phyloP scores from a whole-genome alignment of 768 basidiomycete species.

The Pulveroboletus sp. region DNA sequence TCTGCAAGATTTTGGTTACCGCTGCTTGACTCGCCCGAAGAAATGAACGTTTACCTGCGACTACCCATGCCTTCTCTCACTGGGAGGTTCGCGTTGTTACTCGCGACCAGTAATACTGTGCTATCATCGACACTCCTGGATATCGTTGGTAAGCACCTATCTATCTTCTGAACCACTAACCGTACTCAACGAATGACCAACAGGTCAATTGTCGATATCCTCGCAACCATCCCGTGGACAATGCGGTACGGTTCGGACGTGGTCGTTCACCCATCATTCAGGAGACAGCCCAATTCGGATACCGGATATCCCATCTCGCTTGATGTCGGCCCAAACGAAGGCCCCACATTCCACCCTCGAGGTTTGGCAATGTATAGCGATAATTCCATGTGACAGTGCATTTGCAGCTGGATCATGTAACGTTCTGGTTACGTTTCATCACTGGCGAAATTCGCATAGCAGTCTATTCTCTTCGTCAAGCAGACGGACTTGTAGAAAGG shows the following conservation, averaged over 20 bases:
- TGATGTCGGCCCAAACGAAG: neutral
- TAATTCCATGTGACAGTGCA: neutral
- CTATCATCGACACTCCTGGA: constrained; percentile 27
- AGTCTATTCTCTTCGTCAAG: neutral
- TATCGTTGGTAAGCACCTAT: constrained; percentile 26
- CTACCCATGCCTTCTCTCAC: neutral
- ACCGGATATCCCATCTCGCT: constrained; percentile 34
- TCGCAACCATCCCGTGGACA: constrained; percentile 56
- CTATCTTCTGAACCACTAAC: neutral
- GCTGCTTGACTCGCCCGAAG: neutral
- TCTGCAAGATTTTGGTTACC: neutral
- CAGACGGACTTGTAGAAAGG: neutral
- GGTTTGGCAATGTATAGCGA: neutral
- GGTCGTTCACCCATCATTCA: no score
- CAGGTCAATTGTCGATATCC: constrained; percentile 74
- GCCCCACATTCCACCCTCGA: neutral
- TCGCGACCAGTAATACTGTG: constrained; percentile 5
- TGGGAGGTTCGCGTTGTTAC: neutral
- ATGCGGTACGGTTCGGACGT: no score
- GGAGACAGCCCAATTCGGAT: constrained; percentile 24
- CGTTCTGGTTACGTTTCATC: neutral
- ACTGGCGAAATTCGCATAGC: neutral
- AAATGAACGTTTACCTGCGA: neutral
- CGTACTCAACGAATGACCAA: neutral
- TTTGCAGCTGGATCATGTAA: neutral